Base-by-base conservation (phyloP, 106 monocot species). In the Dendrobium catenatum region DNA sequence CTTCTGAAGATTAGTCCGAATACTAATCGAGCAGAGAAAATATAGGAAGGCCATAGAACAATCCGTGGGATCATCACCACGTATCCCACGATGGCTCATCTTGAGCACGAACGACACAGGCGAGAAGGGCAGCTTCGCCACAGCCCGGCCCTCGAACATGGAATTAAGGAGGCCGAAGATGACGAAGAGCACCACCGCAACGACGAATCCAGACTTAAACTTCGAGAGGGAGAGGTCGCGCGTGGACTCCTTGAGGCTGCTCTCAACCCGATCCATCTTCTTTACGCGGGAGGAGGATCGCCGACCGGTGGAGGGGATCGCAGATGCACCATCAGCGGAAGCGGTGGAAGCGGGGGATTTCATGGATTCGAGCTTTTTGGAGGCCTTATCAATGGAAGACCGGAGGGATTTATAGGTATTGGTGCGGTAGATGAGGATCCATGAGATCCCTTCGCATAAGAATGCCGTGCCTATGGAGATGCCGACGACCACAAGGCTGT, bases 21-120 rank as follows among this genome's bases (percentile, higher is more conserved):
- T 95, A 54, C 99, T 95, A 46, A 99, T 88, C 7, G 99, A 99
- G 77, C 95, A 99, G 46, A 99, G 85, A 79, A 99, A 84, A 82
- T 99, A 99, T 9, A 99, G 78, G 76, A 99, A 99, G 31, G 91
- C 93, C 99, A 99, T 99, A 41, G 99, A 91, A 80, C 99, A 99
- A 77, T 99, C 99, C 9, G 99, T 95, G 58, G 87, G 86, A 58
- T 99, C 95, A 16, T 81, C 77, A 1, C 99, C 99, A 9, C 84
- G 93, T 1, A 99, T 42, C 4, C 99, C 99, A 5, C 99, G 81
- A 72, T 99, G 99, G 78, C 95, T 95, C 99, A 99, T 99, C 90
- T 95, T 95, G 78, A 83, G 82, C 70, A 99, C 95, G 37, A 99
- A 49, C 1, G 89, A 77, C 5, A 93, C 55, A 5, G 99, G 99